A percentile compares a stretch with the other conserved stretches of the same genome.
phyloP scores from a whole-genome alignment of 31 red algal species.

The Endocladia muricata region DNA sequence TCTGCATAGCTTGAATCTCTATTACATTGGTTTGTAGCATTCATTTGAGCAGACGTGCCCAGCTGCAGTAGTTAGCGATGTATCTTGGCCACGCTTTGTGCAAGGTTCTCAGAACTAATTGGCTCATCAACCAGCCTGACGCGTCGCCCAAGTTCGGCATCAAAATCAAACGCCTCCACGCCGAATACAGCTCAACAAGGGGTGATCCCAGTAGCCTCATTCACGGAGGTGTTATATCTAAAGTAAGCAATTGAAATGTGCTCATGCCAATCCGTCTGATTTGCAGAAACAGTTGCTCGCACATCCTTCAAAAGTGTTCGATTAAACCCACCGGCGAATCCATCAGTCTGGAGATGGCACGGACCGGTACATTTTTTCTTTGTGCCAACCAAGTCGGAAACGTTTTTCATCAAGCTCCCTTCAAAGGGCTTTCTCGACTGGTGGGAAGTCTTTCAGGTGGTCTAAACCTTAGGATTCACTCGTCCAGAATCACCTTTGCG shows the following conservation, averaged over 20 bases:
- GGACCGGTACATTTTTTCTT: background rate
- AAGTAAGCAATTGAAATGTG: background rate
- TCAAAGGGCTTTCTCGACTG: background rate
- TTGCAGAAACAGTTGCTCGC: background rate
- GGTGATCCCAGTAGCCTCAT: slow-evolving; percentile 3
- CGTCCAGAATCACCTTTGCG: background rate
- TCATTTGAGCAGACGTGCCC: too few species aligned
- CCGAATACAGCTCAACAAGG: slow-evolving; percentile 21
- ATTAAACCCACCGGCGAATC: slow-evolving; percentile 7
- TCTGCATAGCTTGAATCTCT: too few species aligned
- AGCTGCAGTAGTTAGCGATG: too few species aligned
- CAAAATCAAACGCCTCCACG: background rate
- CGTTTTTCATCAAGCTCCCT: background rate
- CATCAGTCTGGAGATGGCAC: background rate
- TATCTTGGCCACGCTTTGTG: too few species aligned
- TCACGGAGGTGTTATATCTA: slow-evolving; percentile 7
- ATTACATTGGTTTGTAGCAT: too few species aligned
- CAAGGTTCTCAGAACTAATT: too few species aligned
- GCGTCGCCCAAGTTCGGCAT: background rate
- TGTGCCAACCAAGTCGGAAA: background rate
- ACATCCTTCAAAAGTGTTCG: background rate
- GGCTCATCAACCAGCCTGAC: too few species aligned
- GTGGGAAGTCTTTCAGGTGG: slow-evolving; percentile 7
- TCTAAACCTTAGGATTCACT: slow-evolving; percentile 1
- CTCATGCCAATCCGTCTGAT: background rate